Evolutionary conservation across 805 yeast species (phyloP), one percentile per base, ranked within the genome.

Genomic region (Hanseniaspora clermontiae): DNA sequence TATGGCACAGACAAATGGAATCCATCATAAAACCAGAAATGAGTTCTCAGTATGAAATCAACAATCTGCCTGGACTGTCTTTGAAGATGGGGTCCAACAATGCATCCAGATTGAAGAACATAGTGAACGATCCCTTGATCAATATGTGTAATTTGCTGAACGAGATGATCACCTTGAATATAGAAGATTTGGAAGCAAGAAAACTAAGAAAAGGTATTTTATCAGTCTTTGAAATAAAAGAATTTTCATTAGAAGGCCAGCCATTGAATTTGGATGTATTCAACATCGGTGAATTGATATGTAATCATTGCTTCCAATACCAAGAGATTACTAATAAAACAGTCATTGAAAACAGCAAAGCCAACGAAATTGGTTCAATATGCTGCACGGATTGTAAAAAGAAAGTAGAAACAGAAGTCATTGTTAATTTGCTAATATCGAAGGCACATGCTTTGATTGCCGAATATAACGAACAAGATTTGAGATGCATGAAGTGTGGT

Each of bases 291-390:
- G 83, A 82, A 46, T 76, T 89, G 6, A 72, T 84, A 6, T 93
- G 99, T 71, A 84, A 80, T 59, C 77, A 82, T 62, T 93, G 99
- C 71, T 83, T 81, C 59, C 77, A 73, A 62, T 78, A 29, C 17
- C 57, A 53, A 46, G 49, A 31, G 31, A 46, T 53, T 10, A 53
- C 51, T 3, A 53, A 53, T 11, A 53, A 46, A 82, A 39, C 72
- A 82, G 32, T 95, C 87, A 62, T 72, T 91, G 51, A 97, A 91
- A 70, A 74, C 90, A 53, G 90, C 97, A 68, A 79, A 82, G 43
- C 86, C 84, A 61, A 79, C 77, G 46, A 77, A 75, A 6, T 61
- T 63, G 11, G 60, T 59, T 6, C 60, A 70, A 10, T 82, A 87
- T 82, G 71, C 19, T 88, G 96, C 68, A 70, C 75, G 5, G 76